Evolutionary conservation across 768 basidiomycete species (phyloP).

Genomic region (Punctularia strigosozonata): DNA sequence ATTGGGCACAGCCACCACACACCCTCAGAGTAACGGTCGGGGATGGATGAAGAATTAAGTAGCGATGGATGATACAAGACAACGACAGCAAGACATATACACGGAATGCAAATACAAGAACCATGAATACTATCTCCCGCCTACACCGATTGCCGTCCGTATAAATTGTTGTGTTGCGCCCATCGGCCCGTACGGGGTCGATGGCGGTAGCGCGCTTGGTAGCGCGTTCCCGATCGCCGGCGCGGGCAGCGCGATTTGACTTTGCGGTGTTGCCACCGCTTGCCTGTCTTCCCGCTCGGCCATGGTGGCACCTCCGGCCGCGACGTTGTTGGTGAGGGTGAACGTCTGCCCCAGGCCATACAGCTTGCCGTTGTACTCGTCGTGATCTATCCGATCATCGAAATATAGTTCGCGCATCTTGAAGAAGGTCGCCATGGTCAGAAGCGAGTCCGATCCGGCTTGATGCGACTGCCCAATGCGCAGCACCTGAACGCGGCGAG

Average conservation of each 20-base stretch:
- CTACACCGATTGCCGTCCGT: conserved; percentile 9
- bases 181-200: conserved; percentile 10
- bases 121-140: too few species aligned
- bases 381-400: conserved; percentile 76
- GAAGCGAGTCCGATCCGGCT: conserved; percentile 92
- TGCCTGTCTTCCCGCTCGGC: conserved; percentile 68
- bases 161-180: conserved; percentile 10
- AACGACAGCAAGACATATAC: too few species aligned
- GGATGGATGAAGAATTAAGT: too few species aligned
- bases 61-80: too few species aligned
- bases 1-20: too few species aligned
- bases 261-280: conserved; percentile 36
- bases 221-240: conserved; percentile 3
- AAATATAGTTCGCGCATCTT: conserved; percentile 91
- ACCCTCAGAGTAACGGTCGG: too few species aligned
- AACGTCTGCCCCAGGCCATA: conserved; percentile 80
- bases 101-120: too few species aligned
- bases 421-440: conserved; percentile 93
- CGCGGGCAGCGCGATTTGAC: conserved; percentile 20
- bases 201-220: conserved; percentile 7
- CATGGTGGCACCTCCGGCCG: conserved; percentile 70
- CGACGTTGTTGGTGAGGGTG: conserved; percentile 50
- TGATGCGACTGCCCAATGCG: conserved; percentile 89
- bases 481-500: conserved; percentile 44
- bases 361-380: conserved; percentile 70